phyloP scores from a whole-genome alignment of 2,329 filamentous ascomycete genomes.

The Hymenoscyphus scutula region DNA sequence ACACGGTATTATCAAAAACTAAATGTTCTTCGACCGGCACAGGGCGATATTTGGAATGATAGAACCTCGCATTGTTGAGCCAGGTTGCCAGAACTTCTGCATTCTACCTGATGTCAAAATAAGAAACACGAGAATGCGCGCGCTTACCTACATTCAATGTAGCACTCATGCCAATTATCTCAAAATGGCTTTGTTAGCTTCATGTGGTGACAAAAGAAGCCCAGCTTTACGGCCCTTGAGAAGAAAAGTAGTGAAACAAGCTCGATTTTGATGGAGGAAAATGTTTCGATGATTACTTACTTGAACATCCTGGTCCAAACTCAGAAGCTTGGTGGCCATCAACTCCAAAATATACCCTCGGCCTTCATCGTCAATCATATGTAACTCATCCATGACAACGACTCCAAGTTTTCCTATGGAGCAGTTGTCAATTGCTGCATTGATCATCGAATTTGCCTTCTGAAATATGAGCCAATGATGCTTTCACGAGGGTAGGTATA shows the following conservation, averaged over 20 bases:
- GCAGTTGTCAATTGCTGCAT: slow-evolving; percentile 69
- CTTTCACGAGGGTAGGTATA: neutral
- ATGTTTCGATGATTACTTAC: slow-evolving; percentile 45
- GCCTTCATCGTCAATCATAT: slow-evolving; percentile 76
- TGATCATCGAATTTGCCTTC: slow-evolving; percentile 72
- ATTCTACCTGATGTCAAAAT: slow-evolving; percentile 49
- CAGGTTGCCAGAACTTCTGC: slow-evolving; percentile 66
- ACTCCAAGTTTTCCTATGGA: slow-evolving; percentile 60
- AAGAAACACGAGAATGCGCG: neutral
- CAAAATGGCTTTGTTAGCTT: neutral
- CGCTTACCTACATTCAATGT: slow-evolving; percentile 59
- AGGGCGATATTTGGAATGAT: slow-evolving; percentile 69
- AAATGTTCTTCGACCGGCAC: slow-evolving; percentile 75
- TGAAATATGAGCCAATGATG: slow-evolving; percentile 11
- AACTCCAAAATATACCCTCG: slow-evolving; percentile 76
- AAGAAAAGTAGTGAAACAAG: neutral
- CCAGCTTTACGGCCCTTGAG: no score
- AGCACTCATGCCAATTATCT: slow-evolving; percentile 71
- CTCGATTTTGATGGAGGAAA: neutral
- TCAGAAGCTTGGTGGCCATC: slow-evolving; percentile 70
- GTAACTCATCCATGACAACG: slow-evolving; percentile 75
- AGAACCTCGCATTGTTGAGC: slow-evolving; percentile 65
- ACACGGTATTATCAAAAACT: slow-evolving; percentile 68
- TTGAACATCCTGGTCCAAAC: slow-evolving; percentile 64
- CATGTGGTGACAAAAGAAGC: no score